These are phyloP conservation scores for Bolboschoenus planiculmis DNA, from an alignment of 176 grass and related monocot genomes.

Conservation along the genomic window DNA sequence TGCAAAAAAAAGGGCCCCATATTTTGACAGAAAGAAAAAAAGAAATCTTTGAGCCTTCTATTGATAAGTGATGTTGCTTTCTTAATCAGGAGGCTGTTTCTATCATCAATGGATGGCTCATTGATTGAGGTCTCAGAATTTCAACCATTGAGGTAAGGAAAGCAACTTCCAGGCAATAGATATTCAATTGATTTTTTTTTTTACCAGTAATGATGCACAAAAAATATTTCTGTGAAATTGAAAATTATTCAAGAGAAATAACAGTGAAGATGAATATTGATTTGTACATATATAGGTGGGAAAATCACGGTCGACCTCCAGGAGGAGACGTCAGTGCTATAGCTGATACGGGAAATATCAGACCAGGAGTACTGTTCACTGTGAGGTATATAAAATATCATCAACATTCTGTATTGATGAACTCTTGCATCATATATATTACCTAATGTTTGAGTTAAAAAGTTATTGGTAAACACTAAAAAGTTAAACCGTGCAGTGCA, in stretches of 20 bases:
- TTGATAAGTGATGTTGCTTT: slow-evolving; percentile 28
- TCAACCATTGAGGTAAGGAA: slow-evolving; percentile 72
- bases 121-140: slow-evolving; percentile 82
- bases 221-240: neutral
- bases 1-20: neutral
- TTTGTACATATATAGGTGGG: slow-evolving; percentile 61
- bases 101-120: slow-evolving; percentile 51
- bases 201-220: neutral
- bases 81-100: slow-evolving; percentile 64
- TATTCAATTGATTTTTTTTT: slow-evolving; percentile 14
- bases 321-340: slow-evolving; percentile 80
- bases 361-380: slow-evolving; percentile 75
- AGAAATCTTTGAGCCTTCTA: neutral
- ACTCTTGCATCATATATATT: neutral
- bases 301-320: slow-evolving; percentile 66
- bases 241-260: slow-evolving; percentile 1
- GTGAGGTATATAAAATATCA: slow-evolving; percentile 57
- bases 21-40: neutral
- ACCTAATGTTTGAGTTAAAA: slow-evolving; percentile 3
- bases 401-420: slow-evolving; percentile 1
- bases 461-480: slow-evolving; percentile 29
- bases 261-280: neutral
- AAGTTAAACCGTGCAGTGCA: slow-evolving; percentile 50
- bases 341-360: slow-evolving; percentile 63
- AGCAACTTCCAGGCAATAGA: neutral